phyloP scores from a whole-genome alignment of 2,329 filamentous ascomycete genomes.

The Botrytis hyacinthi region DNA sequence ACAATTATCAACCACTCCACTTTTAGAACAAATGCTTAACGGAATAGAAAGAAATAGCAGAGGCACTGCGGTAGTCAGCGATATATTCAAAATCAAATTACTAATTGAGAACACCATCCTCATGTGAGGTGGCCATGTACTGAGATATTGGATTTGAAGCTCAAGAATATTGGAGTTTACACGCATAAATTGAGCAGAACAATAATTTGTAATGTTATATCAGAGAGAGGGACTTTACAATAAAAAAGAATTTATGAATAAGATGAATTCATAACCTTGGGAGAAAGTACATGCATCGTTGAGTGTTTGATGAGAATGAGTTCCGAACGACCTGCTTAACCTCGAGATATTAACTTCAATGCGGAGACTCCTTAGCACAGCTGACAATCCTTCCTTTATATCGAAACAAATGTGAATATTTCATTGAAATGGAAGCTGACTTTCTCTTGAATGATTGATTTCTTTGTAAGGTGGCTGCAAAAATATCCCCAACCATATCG shows the following conservation, averaged over 20 bases:
- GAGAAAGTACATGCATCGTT: background rate
- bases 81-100: background rate
- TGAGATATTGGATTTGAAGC: background rate
- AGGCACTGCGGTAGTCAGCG: background rate
- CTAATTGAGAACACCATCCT: background rate
- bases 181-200: background rate
- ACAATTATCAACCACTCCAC: background rate
- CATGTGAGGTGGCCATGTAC: background rate
- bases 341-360: background rate
- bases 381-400: background rate
- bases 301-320: background rate
- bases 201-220: background rate
- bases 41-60: fast-evolving
- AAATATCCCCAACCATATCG: no score
- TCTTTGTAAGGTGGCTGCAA: no score
- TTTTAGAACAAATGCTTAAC: background rate
- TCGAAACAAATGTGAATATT: background rate
- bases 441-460: no score
- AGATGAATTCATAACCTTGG: background rate
- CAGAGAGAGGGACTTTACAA: background rate
- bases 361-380: background rate
- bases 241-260: background rate
- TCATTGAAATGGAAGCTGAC: no score
- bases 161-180: background rate
- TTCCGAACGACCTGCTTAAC: background rate